A percentile compares a stretch with the other conserved stretches of the same genome.
phyloP scores from a whole-genome alignment of 2,329 filamentous ascomycete genomes.

The Trichoderma atrobrunneum region DNA sequence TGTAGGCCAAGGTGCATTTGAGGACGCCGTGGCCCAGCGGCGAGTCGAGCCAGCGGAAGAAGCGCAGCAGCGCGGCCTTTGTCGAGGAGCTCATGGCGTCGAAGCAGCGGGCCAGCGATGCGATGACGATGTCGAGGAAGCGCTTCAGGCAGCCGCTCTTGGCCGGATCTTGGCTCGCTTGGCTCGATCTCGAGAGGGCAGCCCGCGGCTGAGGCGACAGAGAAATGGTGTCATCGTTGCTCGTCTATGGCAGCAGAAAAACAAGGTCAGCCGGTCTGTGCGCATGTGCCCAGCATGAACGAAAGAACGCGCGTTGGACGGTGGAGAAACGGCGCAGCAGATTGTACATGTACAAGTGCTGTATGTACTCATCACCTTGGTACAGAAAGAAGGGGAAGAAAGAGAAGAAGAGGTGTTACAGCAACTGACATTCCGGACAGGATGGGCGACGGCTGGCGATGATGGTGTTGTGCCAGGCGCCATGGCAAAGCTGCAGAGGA shows the following conservation, averaged over 20 bases:
- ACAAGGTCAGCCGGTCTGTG: conserved; percentile 13
- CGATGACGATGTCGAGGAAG: neutral
- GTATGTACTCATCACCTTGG: neutral
- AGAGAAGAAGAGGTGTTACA: neutral
- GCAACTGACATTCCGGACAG: neutral
- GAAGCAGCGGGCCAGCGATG: conserved; percentile 1
- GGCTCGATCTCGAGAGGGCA: neutral
- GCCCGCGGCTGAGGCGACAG: conserved; percentile 10
- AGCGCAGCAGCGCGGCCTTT: conserved; percentile 10
- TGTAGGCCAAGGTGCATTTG: conserved; percentile 84
- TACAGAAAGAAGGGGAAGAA: neutral
- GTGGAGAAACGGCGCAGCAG: neutral
- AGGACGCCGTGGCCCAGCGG: conserved; percentile 71
- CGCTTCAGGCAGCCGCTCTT: conserved; percentile 6
- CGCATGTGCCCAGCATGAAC: neutral
- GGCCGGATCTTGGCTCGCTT: neutral
- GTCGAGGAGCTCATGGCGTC: conserved; percentile 9
- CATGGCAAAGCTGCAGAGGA: neutral
- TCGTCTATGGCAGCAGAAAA: neutral
- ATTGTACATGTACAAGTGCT: neutral
- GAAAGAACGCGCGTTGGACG: neutral
- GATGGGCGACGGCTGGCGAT: neutral
- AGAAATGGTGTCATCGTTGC: conserved; percentile 6
- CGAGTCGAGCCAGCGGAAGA: conserved; percentile 56
- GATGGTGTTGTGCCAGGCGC: conserved; percentile 7